Conservation (phyloP, 2,329 filamentous ascomycete species). For the Diaporthe sp. region DNA sequence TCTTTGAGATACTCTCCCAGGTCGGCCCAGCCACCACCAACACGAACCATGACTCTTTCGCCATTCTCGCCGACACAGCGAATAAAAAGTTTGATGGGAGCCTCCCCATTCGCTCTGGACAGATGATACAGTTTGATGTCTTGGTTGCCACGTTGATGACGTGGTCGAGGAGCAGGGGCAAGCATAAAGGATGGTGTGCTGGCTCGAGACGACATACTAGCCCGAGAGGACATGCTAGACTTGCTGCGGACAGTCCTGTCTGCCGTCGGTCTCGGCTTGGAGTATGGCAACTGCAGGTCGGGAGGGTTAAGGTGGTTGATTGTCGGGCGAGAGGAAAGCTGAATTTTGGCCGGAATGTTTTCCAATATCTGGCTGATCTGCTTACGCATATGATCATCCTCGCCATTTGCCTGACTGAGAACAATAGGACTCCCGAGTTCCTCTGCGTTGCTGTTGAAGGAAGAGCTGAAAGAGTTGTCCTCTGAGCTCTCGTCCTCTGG, state of each 20-base stretch:
- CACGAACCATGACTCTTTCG: conserved; percentile 96
- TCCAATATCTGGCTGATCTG: conserved; percentile 85
- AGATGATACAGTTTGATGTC: conserved; percentile 95
- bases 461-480: conserved; percentile 57
- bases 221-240: conserved; percentile 61
- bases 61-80: conserved; percentile 90
- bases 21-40: conserved; percentile 98
- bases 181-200: conserved; percentile 77
- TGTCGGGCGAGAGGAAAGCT: conserved; percentile 71
- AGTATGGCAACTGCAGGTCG: conserved; percentile 64
- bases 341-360: conserved; percentile 83
- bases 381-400: conserved; percentile 79
- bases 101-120: conserved; percentile 83
- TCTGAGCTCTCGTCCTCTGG: conserved; percentile 57
- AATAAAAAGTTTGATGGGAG: conserved; percentile 95
- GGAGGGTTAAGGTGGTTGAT: conserved; percentile 69
- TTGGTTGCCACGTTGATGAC: conserved; percentile 66
- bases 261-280: conserved; percentile 46
- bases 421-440: conserved; percentile 52
- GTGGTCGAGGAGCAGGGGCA: conserved; percentile 69
- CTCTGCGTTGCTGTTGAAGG: conserved; percentile 57
- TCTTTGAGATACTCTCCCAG: conserved; percentile 94
- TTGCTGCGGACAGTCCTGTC: conserved; percentile 59
- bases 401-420: conserved; percentile 51
- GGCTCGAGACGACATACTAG: conserved; percentile 60